Conservation (phyloP, 140 eudicot genomes). For the Oenanthe javanica region DNA sequence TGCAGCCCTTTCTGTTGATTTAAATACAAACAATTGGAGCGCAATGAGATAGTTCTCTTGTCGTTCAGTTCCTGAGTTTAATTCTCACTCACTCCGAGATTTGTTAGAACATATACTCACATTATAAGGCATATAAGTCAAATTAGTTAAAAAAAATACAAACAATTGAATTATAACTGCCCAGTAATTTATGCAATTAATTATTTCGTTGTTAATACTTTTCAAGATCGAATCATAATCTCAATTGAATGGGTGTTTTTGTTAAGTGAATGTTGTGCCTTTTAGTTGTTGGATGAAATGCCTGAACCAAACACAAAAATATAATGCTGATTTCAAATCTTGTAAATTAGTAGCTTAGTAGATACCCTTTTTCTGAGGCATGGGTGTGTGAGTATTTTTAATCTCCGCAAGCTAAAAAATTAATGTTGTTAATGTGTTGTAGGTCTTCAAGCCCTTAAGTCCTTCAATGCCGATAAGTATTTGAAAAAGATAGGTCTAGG, state of each 20-base stretch:
- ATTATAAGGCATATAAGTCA: too few relatives aligned
- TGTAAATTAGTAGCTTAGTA: background rate
- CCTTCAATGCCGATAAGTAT: conserved; percentile 55
- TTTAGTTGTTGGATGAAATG: conserved; percentile 27
- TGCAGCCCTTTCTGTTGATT: too few relatives aligned
- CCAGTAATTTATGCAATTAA: background rate
- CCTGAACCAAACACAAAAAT: conserved; percentile 4
- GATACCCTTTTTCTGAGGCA: too few relatives aligned
- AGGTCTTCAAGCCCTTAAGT: conserved; percentile 25
- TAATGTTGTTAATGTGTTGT: background rate
- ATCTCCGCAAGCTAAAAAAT: background rate
- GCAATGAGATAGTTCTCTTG: too few relatives aligned
- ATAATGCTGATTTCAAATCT: background rate
- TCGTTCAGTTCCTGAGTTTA: too few relatives aligned
- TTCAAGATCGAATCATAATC: background rate
- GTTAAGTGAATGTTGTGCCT: background rate
- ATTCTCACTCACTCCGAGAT: too few relatives aligned
- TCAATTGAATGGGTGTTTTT: background rate
- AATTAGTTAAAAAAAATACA: too few relatives aligned
- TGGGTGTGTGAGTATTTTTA: background rate
- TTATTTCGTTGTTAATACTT: background rate
- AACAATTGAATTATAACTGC: background rate
- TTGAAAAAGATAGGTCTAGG: conserved; percentile 72
- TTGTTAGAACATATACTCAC: too few relatives aligned
- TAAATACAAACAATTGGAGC: too few relatives aligned